Percentiles rank a stretch among this genome's conserved stretches.
These are phyloP conservation scores for Aspergillus unguis DNA, from an alignment of 2,329 filamentous ascomycete species.

Conservation along the genomic window DNA sequence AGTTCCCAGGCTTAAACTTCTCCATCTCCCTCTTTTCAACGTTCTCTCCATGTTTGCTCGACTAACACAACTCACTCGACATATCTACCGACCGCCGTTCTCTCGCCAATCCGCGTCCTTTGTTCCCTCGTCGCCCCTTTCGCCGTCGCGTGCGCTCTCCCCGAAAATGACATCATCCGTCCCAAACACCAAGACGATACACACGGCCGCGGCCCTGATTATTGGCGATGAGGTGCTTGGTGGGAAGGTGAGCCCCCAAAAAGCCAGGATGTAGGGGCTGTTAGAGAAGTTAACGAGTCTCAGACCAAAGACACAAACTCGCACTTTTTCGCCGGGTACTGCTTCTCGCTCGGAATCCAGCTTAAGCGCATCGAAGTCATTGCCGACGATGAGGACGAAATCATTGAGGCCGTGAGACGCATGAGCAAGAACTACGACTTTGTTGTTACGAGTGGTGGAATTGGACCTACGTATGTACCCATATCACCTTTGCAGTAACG, in stretches of 20 bases:
- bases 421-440: conserved; percentile 93
- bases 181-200: conserved; percentile 59
- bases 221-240: conserved; percentile 97
- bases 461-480: conserved; percentile 78
- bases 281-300: neutral
- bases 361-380: conserved; percentile 90
- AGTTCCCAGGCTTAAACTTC: neutral
- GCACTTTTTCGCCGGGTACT: conserved; percentile 63
- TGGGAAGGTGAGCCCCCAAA: conserved; percentile 67
- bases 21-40: conserved; percentile 5
- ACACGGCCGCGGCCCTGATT: conserved; percentile 87
- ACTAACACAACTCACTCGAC: conserved; percentile 68
- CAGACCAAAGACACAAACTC: conserved; percentile 66
- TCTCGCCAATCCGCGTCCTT: conserved; percentile 52
- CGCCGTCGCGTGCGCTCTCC: conserved; percentile 16
- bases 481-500: neutral
- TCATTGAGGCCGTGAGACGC: conserved; percentile 77
- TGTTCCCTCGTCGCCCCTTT: conserved; percentile 27
- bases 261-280: neutral
- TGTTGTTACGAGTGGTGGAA: conserved; percentile 91
- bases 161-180: conserved; percentile 45
- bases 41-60: conserved; percentile 69
- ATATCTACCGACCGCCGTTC: conserved; percentile 63
- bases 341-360: conserved; percentile 62
- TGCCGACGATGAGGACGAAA: conserved; percentile 85